These are phyloP conservation scores for Cadophora gregata DNA, from an alignment of 2,329 filamentous ascomycete species.

Conservation along the genomic window DNA sequence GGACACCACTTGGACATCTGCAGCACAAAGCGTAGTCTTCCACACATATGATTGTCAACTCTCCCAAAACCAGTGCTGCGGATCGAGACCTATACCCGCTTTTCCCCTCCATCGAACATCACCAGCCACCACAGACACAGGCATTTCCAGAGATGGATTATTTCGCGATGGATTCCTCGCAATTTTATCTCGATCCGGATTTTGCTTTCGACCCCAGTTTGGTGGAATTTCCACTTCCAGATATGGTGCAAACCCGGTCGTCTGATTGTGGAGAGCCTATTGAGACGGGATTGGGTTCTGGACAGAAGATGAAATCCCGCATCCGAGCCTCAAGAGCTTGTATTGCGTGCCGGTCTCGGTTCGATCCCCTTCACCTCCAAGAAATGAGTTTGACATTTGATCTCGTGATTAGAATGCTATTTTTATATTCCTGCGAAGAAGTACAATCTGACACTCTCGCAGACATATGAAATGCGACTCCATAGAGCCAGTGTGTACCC, in stretches of 20 bases:
- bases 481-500: slow-evolving; percentile 52
- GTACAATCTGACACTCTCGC: neutral
- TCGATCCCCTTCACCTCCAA: neutral
- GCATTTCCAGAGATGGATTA: slow-evolving; percentile 10
- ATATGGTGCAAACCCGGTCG: slow-evolving; percentile 10
- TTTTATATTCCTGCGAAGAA: neutral
- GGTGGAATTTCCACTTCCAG: slow-evolving; percentile 1
- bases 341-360: slow-evolving; percentile 53
- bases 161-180: slow-evolving; percentile 9
- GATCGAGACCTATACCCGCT: slow-evolving; percentile 7
- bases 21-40: neutral
- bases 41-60: slow-evolving; percentile 8
- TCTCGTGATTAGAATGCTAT: neutral
- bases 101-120: neutral
- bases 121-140: neutral
- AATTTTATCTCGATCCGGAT: slow-evolving; percentile 16
- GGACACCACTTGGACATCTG: neutral
- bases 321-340: slow-evolving; percentile 51
- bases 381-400: neutral
- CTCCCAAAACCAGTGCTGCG: neutral
- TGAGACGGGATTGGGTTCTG: neutral
- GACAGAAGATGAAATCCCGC: slow-evolving; percentile 24
- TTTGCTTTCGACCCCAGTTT: slow-evolving; percentile 1
- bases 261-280: neutral
- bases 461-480: slow-evolving; percentile 61